A percentile compares a stretch with the other conserved stretches of the same genome.
These are phyloP conservation scores for Firmiana major DNA, from an alignment of 345 rosid genomes.

Conservation along the genomic window DNA sequence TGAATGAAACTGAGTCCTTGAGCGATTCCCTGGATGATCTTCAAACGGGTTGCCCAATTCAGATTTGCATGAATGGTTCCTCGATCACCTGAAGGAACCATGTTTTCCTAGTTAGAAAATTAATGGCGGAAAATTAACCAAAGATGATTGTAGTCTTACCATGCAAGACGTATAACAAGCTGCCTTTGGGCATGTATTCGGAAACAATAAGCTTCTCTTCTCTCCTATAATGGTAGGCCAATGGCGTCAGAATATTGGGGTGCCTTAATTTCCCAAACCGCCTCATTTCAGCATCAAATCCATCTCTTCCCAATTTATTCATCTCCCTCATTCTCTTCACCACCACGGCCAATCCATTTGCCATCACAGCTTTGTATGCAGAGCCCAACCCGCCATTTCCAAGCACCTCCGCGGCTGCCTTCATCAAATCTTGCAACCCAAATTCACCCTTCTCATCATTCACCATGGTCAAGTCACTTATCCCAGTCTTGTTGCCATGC, in stretches of 20 bases:
- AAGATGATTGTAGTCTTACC: constrained; percentile 34
- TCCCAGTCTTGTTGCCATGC: constrained; percentile 17
- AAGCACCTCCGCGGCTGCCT: constrained; percentile 83
- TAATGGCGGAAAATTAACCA: neutral
- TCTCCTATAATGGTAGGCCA: constrained; percentile 73
- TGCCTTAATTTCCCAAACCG: constrained; percentile 58
- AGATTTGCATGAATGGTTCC: constrained; percentile 50
- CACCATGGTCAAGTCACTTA: constrained; percentile 53
- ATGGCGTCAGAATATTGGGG: constrained; percentile 62
- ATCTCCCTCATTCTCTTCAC: constrained; percentile 86
- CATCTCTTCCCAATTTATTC: constrained; percentile 52
- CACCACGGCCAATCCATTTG: constrained; percentile 65
- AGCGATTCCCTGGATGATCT: constrained; percentile 56
- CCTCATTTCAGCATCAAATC: constrained; percentile 68
- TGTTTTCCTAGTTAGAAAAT: neutral
- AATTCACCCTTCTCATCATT: constrained; percentile 61
- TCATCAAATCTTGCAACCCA: constrained; percentile 79
- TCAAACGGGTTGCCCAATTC: constrained; percentile 60
- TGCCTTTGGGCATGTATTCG: constrained; percentile 76
- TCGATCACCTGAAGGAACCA: constrained; percentile 39
- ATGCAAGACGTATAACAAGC: constrained; percentile 68
- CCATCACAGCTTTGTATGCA: constrained; percentile 78
- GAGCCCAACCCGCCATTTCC: constrained; percentile 91
- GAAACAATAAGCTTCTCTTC: constrained; percentile 90
- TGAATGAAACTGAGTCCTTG: constrained; percentile 64